A percentile compares a stretch with the other conserved stretches of the same genome.
Conservation (phyloP, 2,329 filamentous ascomycete species). For the Pseudogymnoascus sp. region DNA sequence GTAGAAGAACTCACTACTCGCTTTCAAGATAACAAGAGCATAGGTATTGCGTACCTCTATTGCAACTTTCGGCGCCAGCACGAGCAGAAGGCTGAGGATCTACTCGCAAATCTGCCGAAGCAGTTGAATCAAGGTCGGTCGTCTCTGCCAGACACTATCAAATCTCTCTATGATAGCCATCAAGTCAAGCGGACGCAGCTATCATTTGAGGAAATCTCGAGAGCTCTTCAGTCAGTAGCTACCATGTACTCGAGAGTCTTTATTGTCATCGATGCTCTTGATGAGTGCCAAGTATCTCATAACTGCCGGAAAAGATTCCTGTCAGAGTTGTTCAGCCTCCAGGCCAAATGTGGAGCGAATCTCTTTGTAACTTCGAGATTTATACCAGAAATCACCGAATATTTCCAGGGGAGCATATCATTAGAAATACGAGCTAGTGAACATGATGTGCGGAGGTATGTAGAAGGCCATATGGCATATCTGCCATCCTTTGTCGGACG, state of each 20-base stretch:
- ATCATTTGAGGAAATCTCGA: conserved; percentile 22
- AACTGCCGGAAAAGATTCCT: conserved; percentile 9
- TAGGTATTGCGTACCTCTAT: conserved; percentile 27
- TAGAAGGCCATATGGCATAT: no score
- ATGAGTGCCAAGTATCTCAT: conserved; percentile 16
- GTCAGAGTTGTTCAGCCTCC: background rate
- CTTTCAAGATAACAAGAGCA: conserved; percentile 9
- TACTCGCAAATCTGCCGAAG: conserved; percentile 30
- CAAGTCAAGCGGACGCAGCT: conserved; percentile 21
- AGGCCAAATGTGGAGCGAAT: no score
- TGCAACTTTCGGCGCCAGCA: conserved; percentile 22
- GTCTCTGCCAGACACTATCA: conserved; percentile 19
- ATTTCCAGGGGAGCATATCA: no score
- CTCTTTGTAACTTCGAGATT: no score
- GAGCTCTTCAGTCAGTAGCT: conserved; percentile 20
- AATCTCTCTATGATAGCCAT: conserved; percentile 25
- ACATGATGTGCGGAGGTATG: no score
- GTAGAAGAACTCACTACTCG: conserved; percentile 2
- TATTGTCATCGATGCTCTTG: conserved; percentile 14
- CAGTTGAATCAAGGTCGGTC: conserved; percentile 26
- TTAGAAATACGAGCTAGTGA: no score
- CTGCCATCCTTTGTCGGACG: no score
- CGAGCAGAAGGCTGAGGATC: conserved; percentile 22
- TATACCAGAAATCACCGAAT: no score
- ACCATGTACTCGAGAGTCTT: conserved; percentile 19